These are phyloP conservation scores for Ophiocordyceps camponoti-floridani DNA, from an alignment of 2,329 filamentous ascomycete genomes.

Conservation along the genomic window DNA sequence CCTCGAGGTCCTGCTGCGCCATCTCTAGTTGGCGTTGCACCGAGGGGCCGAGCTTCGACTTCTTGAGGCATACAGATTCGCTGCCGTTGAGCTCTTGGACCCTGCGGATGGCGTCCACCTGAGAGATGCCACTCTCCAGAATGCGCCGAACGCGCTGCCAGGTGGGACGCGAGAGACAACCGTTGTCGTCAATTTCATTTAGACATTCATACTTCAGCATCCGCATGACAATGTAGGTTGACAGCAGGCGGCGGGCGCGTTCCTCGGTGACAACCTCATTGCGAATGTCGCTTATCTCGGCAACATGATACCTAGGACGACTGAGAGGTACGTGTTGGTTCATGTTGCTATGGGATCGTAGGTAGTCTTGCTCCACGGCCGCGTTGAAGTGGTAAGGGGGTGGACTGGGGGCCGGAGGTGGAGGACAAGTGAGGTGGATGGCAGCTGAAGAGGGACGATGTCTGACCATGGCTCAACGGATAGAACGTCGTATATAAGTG, in stretches of 20 bases:
- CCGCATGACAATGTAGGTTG: slow-evolving; percentile 21
- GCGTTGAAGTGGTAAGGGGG: not conserved
- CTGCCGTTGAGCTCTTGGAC: slow-evolving; percentile 18
- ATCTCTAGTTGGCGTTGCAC: slow-evolving; percentile 24
- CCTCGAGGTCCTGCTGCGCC: slow-evolving; percentile 15
- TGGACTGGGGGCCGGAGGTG: not conserved
- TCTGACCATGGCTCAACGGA: not conserved
- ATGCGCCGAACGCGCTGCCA: slow-evolving; percentile 21
- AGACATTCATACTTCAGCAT: slow-evolving; percentile 19
- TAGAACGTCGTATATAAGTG: no score
- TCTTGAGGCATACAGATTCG: slow-evolving; percentile 18
- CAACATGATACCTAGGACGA: slow-evolving; percentile 4
- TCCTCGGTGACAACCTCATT: slow-evolving; percentile 17
- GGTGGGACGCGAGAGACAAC: slow-evolving; percentile 12
- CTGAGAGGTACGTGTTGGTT: not conserved
- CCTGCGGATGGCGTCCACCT: slow-evolving; percentile 16
- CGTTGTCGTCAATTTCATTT: slow-evolving; percentile 18
- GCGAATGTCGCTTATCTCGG: slow-evolving; percentile 18
- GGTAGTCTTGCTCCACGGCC: not conserved
- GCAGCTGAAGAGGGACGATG: not conserved
- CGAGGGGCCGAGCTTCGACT: slow-evolving; percentile 13
- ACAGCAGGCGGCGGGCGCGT: slow-evolving; percentile 19
- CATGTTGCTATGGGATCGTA: not conserved
- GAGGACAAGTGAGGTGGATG: not conserved
- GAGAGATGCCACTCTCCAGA: slow-evolving; percentile 17